Conservation (phyloP, 805 yeast genomes). For the Yamadazyma sp. region DNA sequence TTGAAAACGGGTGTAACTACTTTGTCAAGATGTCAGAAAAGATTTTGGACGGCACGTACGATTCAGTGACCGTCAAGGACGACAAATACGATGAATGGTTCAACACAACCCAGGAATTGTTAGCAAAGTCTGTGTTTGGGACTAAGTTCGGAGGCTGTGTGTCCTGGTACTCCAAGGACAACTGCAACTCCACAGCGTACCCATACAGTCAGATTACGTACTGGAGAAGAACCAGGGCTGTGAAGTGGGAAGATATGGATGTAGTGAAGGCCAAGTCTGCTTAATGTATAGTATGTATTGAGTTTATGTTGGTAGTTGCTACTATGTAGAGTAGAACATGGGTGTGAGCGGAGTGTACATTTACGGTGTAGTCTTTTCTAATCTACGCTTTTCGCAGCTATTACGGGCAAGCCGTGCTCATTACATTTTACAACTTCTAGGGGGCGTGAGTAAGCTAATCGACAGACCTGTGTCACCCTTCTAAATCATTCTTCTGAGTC, state of each 20-base stretch:
- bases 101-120: constrained; percentile 23
- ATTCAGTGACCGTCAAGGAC: constrained; percentile 31
- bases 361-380: neutral
- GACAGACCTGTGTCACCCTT: neutral
- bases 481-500: too few species aligned
- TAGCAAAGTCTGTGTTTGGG: constrained; percentile 35
- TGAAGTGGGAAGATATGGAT: constrained; percentile 26
- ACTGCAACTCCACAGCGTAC: constrained; percentile 34
- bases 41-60: constrained; percentile 27
- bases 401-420: too few species aligned
- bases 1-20: constrained; percentile 33
- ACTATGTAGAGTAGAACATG: too few species aligned
- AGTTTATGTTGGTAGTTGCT: too few species aligned
- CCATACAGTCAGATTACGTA: constrained; percentile 36
- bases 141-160: constrained; percentile 40
- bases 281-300: too few species aligned
- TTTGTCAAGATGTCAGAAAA: constrained; percentile 24
- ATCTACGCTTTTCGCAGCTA: neutral
- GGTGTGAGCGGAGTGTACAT: too few species aligned
- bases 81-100: constrained; percentile 37
- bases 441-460: neutral
- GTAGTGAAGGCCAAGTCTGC: constrained; percentile 6
- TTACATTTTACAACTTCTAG: too few species aligned
- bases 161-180: constrained; percentile 37
- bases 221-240: constrained; percentile 27